These are phyloP conservation scores for Cruciata laevipes DNA, from an alignment of 257 asterid species.

Conservation along the genomic window DNA sequence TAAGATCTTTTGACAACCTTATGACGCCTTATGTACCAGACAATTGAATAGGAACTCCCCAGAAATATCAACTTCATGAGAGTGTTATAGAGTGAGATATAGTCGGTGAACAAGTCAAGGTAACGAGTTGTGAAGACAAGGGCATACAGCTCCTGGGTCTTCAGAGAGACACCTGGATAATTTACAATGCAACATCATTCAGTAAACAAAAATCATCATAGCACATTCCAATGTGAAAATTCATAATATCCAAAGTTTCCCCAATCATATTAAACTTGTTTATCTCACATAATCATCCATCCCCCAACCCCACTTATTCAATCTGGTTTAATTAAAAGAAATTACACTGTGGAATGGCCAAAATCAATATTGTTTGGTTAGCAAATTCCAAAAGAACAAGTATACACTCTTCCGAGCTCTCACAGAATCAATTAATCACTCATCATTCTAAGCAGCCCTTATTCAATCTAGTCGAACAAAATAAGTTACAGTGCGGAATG, in stretches of 20 bases:
- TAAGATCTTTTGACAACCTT: constrained; percentile 82
- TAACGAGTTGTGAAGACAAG: constrained; percentile 76
- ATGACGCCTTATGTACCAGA: constrained; percentile 81
- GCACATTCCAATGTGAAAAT: neutral
- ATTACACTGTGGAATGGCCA: neutral
- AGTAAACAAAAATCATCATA: neutral
- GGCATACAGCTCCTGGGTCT: constrained; percentile 85
- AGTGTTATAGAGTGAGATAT: constrained; percentile 66
- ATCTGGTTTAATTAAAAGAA: neutral
- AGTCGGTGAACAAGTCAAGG: constrained; percentile 69
- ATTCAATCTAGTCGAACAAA: neutral
- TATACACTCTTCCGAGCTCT: neutral
- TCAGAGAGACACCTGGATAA: constrained; percentile 66
- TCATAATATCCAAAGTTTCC: neutral
- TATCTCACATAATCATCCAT: neutral
- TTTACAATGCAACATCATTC: constrained; percentile 12
- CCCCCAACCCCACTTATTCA: neutral
- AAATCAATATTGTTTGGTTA: neutral
- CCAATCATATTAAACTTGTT: neutral
- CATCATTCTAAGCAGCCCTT: neutral
- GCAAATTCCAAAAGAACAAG: neutral
- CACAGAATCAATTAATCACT: neutral
- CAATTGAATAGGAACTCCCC: constrained; percentile 81
- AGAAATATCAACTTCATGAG: constrained; percentile 73
- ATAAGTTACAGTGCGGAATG: neutral